Evolutionary conservation across 306 rosid genomes (phyloP).

Genomic region (Cucumis cinereus): DNA sequence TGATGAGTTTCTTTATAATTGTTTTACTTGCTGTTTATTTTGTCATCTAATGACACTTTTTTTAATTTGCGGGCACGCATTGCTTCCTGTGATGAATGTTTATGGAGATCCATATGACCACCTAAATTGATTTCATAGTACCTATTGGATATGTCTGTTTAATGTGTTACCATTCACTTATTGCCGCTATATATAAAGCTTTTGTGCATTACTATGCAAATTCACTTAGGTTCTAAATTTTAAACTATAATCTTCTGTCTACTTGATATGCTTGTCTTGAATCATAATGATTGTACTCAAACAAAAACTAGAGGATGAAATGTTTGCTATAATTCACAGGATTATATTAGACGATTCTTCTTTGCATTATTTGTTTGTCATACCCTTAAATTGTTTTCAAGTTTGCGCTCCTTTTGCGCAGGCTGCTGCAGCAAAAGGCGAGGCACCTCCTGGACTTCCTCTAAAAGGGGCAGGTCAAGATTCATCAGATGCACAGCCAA

Average conservation of each 20-base stretch:
- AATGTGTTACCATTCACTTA: not conserved
- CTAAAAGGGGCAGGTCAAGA: conserved; percentile 98
- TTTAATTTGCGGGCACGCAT: not conserved
- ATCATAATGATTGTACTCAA: not conserved
- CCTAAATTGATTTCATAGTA: not conserved
- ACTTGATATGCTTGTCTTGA: not conserved
- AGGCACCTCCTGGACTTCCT: conserved; percentile 98
- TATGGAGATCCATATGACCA: not conserved
- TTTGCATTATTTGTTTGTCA: not conserved
- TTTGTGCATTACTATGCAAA: not conserved
- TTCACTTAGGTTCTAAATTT: not conserved
- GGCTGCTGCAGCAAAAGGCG: conserved; percentile 99
- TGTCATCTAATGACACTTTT: not conserved
- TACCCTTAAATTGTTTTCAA: not conserved
- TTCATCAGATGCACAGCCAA: conserved; percentile 67
- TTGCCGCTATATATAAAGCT: not conserved
- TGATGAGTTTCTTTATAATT: not conserved
- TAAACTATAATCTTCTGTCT: not conserved
- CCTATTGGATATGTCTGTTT: not conserved
- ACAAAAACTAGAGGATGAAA: not conserved
- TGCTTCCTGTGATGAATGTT: not conserved
- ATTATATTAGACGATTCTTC: not conserved
- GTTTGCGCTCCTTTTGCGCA: conserved; percentile 22
- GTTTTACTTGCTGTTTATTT: not conserved
- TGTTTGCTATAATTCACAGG: not conserved